Evolutionary conservation across 2,329 filamentous ascomycete species (phyloP), one percentile per base, ranked within the genome.

Genomic region (Aureobasidium sp.): DNA sequence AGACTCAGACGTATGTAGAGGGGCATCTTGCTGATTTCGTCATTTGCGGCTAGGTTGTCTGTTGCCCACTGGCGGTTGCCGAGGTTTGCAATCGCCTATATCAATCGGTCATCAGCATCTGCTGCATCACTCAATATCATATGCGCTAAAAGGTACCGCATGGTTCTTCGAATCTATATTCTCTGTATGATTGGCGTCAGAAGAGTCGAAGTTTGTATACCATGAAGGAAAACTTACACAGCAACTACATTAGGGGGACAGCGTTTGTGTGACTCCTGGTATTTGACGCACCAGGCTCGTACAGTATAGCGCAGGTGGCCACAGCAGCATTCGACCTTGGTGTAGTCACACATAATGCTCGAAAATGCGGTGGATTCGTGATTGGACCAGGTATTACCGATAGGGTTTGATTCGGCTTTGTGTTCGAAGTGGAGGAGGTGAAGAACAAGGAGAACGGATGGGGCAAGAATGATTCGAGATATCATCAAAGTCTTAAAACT

Each of bases 251-350:
- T 82, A 17, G 80, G 77, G 26, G 79, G 78, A 70, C 82, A 84
- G 64, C 82, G 74, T 65, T 78, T 79, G 66, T 84, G 82, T 36
- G 81, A 82, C 67, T 79, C 77, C 71, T 79, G 77, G 63, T 80
- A 79, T 68, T 75, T 78, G 61, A 75, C 73, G 60, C 82, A 84
- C 82, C 82, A 84, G 20, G 80, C 80, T 65, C 80, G 76, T 51
- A 84, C 82, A 9, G 79, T 80, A 67, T 79, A 84, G 32, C 82
- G 77, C 62, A 81, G 72, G 71, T 84, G 82, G 53, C 76, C 77
- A 71, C 82, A 85, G 44, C 77, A 75, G 69, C 81, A 84, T 64
- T 83, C 79, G 60, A 84, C 82, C 71, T 84, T 79, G 26, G 79
- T 84, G 67, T 84, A 84, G 69, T 84, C 81, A 70, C 82, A 84